A percentile compares a stretch with the other conserved stretches of the same genome.
Evolutionary conservation across 306 rosid genomes (phyloP).

Genomic region (Cucurbita maxima): DNA sequence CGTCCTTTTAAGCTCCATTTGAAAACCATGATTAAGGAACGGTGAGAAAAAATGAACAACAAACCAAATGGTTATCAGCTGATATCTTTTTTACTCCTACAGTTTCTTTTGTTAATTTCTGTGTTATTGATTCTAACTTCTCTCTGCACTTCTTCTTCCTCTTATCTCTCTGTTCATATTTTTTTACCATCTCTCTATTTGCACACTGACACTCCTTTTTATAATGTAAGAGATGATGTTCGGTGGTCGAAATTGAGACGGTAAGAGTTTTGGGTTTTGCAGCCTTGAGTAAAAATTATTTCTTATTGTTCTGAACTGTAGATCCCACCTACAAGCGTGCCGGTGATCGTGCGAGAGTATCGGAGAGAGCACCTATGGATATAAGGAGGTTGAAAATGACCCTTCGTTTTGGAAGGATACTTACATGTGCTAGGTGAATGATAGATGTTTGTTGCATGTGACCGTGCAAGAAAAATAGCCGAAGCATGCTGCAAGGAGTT

Average conservation of each 20-base stretch:
- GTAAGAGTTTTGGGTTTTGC: neutral
- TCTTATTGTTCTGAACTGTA: neutral
- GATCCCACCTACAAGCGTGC: conserved; percentile 83
- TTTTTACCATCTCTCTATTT: neutral
- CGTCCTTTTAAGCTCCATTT: too few species aligned
- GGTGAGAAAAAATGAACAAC: too few species aligned
- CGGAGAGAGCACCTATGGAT: conserved; percentile 39
- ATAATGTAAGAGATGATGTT: too few species aligned
- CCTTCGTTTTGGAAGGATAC: neutral
- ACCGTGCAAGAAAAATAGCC: neutral
- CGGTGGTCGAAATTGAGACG: neutral
- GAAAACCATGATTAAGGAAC: too few species aligned
- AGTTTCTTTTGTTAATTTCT: too few species aligned
- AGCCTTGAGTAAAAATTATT: neutral
- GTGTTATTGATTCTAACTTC: neutral
- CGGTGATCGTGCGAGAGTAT: conserved; percentile 74
- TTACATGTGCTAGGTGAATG: neutral
- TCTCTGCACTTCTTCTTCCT: neutral
- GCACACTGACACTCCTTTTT: too few species aligned
- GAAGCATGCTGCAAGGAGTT: neutral
- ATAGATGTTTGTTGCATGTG: neutral
- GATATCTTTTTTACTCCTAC: too few species aligned
- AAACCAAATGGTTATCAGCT: too few species aligned
- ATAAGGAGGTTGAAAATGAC: neutral
- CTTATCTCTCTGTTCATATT: too few species aligned